Base-by-base conservation (phyloP, 495 filamentous ascomycete species). In the Glonium stellatum region DNA sequence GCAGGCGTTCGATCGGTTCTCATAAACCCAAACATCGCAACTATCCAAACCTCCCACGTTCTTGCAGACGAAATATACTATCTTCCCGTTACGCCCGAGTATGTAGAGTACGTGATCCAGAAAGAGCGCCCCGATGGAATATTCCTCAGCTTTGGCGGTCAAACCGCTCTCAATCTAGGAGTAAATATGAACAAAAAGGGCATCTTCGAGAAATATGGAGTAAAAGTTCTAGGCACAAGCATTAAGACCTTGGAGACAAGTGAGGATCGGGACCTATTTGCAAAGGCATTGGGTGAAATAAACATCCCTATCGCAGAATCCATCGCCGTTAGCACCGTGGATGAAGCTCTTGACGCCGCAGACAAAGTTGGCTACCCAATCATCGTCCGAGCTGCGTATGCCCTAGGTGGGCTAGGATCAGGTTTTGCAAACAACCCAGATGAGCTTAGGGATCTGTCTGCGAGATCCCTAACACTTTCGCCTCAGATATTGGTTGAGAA, bases 21-120 rank as follows among this genome's bases (percentile, higher is more conserved):
- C 57, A 92, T 98, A 77, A 98, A 98, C 75, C 93, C 92, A 49
- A 98, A 98, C 73, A 98, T 98, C 66, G 92, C 92, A 39, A 98
- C 92, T 27, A 98, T 98, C 68, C 92, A 98, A 74, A 98, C 92
- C 37, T 92, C 95, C 23, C 95, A 96, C 77, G 95, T 95, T 64
- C 81, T 98, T 53, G 92, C 92, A 10, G 92, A 98, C 67, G 93
- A 97, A 74, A 89, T 98, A 58, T 98, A 97, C 77, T 98, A 97
- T 79, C 84, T 97, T 1, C 92, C 92, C 10, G 93, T 98, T 50
- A 98, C 91, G 25, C 89, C 92, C 42, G 92, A 97, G 72, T 98
- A 97, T 67, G 92, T 98, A 49, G 91, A 90, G 63, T 92, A 97
- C 75, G 93, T 98, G 57, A 97, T 98, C 65, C 78, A 92, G 69